Evolutionary conservation across 768 basidiomycete genomes (phyloP), one percentile per base, ranked within the genome.

Genomic region (Gymnopilus junonius): DNA sequence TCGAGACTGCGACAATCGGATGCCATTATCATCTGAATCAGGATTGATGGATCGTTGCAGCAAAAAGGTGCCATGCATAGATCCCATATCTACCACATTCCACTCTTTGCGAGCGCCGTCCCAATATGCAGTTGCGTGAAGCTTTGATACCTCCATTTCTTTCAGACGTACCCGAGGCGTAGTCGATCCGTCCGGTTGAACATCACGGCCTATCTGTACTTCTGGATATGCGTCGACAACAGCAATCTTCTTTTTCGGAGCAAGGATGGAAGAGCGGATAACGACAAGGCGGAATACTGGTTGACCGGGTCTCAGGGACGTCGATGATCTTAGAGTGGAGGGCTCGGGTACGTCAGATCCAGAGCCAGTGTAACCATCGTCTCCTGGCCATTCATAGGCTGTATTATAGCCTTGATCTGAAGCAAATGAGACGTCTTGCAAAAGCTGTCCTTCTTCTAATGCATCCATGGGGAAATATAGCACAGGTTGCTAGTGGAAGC

Each of bases 41-140:
- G 69, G 58, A 11, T 73, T 46, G 32, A 71, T 64, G 20, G 70
- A 65, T 29, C 73, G 75, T n/a, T 74, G 67, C 45, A 73, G 75
- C 61, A 92, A 59, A 71, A 88, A 94, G 0, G 93, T 94, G 3
- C 93, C 93, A 66, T 95, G 93, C 73, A 87, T 90, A 56, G 90
- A 92, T 10, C 91, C 93, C 88, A 91, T 91, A 71, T 95, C 93
- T 10, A 93, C 91, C 31, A 92, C 76, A 2, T 84, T 82, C 92
- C 92, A 94, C 61, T 85, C 83, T 14, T 75, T 72, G 58, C 84
- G 80, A 29, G 74, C 73, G 34, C 77, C 76, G 71, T 93, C 88
- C 88, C 88, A 93, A 70, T 85, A 94, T 1, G 84, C 78, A 2
- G 88, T 91, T 8, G 91, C 89, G 69, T 95, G 93, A 57, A 90